These are phyloP conservation scores for Thuja plicata DNA, from an alignment of 83 land plant genomes.

Conservation along the genomic window DNA sequence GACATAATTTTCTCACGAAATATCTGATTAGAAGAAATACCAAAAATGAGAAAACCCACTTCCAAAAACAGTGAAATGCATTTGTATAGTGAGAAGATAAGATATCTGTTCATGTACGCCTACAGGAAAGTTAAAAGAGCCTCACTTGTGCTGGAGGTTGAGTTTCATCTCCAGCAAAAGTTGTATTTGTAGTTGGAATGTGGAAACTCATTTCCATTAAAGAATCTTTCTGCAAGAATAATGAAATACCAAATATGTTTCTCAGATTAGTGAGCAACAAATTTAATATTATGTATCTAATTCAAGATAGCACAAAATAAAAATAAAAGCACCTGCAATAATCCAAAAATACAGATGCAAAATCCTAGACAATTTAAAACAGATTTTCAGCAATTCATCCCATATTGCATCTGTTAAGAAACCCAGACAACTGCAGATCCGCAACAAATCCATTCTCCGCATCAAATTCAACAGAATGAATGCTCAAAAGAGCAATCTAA, in stretches of 20 bases:
- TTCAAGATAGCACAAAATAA: not conserved
- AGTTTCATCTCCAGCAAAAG: slow-evolving; percentile 54
- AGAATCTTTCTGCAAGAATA: slow-evolving; percentile 43
- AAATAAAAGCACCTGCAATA: not conserved
- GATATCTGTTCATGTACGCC: not conserved
- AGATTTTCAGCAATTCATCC: not conserved
- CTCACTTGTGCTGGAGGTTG: slow-evolving; percentile 51
- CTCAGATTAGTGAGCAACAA: not conserved
- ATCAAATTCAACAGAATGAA: not conserved
- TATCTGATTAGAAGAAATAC: slow-evolving; percentile 18
- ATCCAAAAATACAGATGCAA: not conserved
- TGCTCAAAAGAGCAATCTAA: not conserved
- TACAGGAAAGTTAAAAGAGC: not conserved
- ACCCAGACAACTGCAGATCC: not conserved
- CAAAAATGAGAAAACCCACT: not conserved
- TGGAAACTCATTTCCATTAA: slow-evolving; percentile 63
- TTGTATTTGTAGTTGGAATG: slow-evolving; percentile 46
- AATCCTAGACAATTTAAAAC: not conserved
- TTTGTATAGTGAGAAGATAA: not conserved
- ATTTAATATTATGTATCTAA: not conserved
- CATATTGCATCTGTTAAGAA: not conserved
- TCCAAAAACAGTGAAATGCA: not conserved
- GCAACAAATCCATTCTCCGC: not conserved
- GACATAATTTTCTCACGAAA: slow-evolving; percentile 41
- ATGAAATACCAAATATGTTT: not conserved